Base-by-base conservation (phyloP, 2,329 filamentous ascomycete species). In the Epicoccum nigrum region DNA sequence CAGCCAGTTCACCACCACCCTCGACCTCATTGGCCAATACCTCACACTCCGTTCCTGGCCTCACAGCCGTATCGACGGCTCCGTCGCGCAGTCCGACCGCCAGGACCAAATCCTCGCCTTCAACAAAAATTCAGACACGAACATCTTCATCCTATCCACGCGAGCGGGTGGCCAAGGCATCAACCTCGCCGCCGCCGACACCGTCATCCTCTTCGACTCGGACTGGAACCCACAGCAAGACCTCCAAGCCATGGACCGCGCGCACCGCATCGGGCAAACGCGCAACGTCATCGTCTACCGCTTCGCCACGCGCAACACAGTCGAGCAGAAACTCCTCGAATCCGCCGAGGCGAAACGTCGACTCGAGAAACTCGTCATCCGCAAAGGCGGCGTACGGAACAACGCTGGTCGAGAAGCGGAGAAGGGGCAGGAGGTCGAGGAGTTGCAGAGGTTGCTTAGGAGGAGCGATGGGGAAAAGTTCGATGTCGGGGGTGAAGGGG, bases 161-260 rank as follows among this genome's bases (percentile, higher is more conserved):
- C 83, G 94, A 12, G 94, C 94, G 0, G 94, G 94, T 17, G 94
- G 94, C 0, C 92, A 96, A 66, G 93, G 93, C 41, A 97, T 97
- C 79, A 97, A 97, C 65, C 85, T 97, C 0, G 90, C 90, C 0
- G 87, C 87, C 1, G 93, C 93, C 0, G 93, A 97, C 63, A 97
- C 93, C 0, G 93, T 97, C 9, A 88, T 97, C 37, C 79, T 97
- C 0, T 97, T 94, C 62, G 93, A 97, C 72, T 86, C 81, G 8
- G 85, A 96, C 65, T 97, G 93, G 86, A 99, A 99, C 64, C 94
- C 94, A 0, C 94, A 99, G 70, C 93, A 97, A 68, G 94, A 99
- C 71, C 80, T 99, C 0, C 94, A 99, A 69, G 94, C 94, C 0
- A 94, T 97, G 74, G 94, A 99, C 67, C 90, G 94, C 4, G 92